These are phyloP conservation scores for Cladophialophora chaetospira DNA, from an alignment of 2,329 filamentous ascomycete species.

Conservation along the genomic window DNA sequence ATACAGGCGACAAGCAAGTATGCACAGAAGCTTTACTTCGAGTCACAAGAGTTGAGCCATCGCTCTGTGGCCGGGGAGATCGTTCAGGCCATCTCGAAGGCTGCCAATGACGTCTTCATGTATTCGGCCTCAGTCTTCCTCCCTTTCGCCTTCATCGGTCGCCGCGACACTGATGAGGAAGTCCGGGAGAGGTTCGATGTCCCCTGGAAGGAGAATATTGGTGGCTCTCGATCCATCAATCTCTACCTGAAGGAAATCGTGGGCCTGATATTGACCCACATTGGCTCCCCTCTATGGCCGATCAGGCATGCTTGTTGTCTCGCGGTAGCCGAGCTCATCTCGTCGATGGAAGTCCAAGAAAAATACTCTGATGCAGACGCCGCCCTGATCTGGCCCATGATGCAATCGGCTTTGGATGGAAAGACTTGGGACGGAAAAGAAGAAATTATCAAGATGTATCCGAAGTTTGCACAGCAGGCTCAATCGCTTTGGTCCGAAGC, in stretches of 20 bases:
- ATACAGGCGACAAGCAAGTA: slow-evolving; percentile 58
- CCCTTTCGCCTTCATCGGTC: slow-evolving; percentile 84
- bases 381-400: slow-evolving; percentile 72
- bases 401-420: slow-evolving; percentile 78
- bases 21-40: slow-evolving; percentile 73
- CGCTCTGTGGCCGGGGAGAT: slow-evolving; percentile 79
- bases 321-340: slow-evolving; percentile 72
- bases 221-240: slow-evolving; percentile 76
- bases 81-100: slow-evolving; percentile 78
- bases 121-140: slow-evolving; percentile 72
- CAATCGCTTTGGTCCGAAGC: slow-evolving; percentile 60
- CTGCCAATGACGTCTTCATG: slow-evolving; percentile 85
- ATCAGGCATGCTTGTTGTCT: slow-evolving; percentile 87
- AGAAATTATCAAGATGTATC: slow-evolving; percentile 75
- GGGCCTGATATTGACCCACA: slow-evolving; percentile 63
- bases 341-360: slow-evolving; percentile 56
- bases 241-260: slow-evolving; percentile 85
- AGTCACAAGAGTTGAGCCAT: slow-evolving; percentile 73
- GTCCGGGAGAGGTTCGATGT: slow-evolving; percentile 78
- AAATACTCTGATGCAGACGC: slow-evolving; percentile 62
- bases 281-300: slow-evolving; percentile 83
- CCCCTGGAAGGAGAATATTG: slow-evolving; percentile 89
- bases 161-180: slow-evolving; percentile 80
- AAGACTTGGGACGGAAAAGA: slow-evolving; percentile 96
- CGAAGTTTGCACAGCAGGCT: slow-evolving; percentile 71